Evolutionary conservation across 345 rosid species (phyloP).

Genomic region (Heritiera fomes): DNA sequence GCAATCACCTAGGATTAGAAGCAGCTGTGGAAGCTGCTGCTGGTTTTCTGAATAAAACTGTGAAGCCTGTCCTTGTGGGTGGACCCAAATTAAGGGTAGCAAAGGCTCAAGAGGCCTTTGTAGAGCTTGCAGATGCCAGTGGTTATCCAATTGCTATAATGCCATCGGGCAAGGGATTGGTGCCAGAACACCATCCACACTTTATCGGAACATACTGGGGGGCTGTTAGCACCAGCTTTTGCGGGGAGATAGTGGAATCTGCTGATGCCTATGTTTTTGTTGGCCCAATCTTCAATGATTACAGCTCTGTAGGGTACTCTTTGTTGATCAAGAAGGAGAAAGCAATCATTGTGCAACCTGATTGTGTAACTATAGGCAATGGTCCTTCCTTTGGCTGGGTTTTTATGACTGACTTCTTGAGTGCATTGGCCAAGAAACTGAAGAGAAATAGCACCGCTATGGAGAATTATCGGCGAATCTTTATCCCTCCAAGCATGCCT

Average conservation of each 20-base stretch:
- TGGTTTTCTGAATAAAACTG: conserved; percentile 61
- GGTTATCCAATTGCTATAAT: conserved; percentile 62
- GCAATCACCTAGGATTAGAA: conserved; percentile 63
- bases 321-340: conserved; percentile 70
- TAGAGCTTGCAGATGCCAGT: conserved; percentile 51
- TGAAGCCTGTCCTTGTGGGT: conserved; percentile 67
- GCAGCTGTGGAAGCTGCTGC: conserved; percentile 78
- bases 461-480: conserved; percentile 65
- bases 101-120: conserved; percentile 54
- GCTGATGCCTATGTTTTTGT: conserved; percentile 69
- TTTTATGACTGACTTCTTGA: conserved; percentile 65
- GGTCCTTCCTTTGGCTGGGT: conserved; percentile 82
- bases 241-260: conserved; percentile 76
- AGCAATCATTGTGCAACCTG: conserved; percentile 53
- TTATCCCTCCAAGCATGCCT: conserved; percentile 60
- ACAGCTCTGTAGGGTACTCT: conserved; percentile 77
- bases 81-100: conserved; percentile 69
- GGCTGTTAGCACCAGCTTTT: conserved; percentile 66
- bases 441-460: conserved; percentile 58
- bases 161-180: conserved; percentile 73
- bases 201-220: conserved; percentile 85
- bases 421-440: conserved; percentile 61
- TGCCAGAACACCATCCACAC: conserved; percentile 60
- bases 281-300: conserved; percentile 73
- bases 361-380: conserved; percentile 63